These are phyloP conservation scores for Funneliformis mosseae DNA, from an alignment of 192 early-diverging fungal genomes.

Conservation along the genomic window DNA sequence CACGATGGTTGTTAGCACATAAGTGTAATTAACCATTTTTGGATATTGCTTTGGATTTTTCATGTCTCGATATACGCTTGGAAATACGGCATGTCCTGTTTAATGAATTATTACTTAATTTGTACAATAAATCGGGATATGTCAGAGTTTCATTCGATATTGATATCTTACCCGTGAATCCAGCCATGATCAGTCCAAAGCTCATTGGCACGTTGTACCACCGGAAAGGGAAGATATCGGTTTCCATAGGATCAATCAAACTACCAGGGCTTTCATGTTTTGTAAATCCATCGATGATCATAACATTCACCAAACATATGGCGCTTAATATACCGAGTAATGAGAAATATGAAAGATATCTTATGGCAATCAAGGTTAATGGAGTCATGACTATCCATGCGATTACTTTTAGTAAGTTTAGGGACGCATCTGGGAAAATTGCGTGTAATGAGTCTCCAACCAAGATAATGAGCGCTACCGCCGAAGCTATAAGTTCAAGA, in stretches of 20 bases:
- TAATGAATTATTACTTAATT: background rate
- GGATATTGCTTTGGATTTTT: slow-evolving; percentile 51
- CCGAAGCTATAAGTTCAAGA: slow-evolving; percentile 44
- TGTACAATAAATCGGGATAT: background rate
- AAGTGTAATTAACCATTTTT: slow-evolving; percentile 60
- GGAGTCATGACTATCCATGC: slow-evolving; percentile 54
- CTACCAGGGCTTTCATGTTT: slow-evolving; percentile 57
- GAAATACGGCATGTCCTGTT: slow-evolving; percentile 66
- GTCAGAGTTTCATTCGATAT: background rate
- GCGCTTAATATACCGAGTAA: slow-evolving; percentile 63
- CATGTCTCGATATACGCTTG: slow-evolving; percentile 72
- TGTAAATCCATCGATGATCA: slow-evolving; percentile 59
- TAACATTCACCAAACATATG: slow-evolving; percentile 51
- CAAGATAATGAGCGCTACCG: slow-evolving; percentile 44
- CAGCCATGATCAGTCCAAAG: slow-evolving; percentile 61
- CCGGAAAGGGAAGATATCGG: slow-evolving; percentile 42
- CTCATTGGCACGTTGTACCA: slow-evolving; percentile 46
- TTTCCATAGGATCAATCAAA: slow-evolving; percentile 53
- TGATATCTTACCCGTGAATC: slow-evolving; percentile 47
- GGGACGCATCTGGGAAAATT: slow-evolving; percentile 36
- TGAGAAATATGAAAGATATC: slow-evolving; percentile 56
- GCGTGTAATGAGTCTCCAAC: slow-evolving; percentile 43
- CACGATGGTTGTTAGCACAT: slow-evolving; percentile 47
- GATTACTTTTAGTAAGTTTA: slow-evolving; percentile 47
- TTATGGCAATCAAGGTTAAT: slow-evolving; percentile 53